Evolutionary conservation across 768 basidiomycete species (phyloP), one percentile per base, ranked within the genome.

Genomic region (Boletus huronensis): DNA sequence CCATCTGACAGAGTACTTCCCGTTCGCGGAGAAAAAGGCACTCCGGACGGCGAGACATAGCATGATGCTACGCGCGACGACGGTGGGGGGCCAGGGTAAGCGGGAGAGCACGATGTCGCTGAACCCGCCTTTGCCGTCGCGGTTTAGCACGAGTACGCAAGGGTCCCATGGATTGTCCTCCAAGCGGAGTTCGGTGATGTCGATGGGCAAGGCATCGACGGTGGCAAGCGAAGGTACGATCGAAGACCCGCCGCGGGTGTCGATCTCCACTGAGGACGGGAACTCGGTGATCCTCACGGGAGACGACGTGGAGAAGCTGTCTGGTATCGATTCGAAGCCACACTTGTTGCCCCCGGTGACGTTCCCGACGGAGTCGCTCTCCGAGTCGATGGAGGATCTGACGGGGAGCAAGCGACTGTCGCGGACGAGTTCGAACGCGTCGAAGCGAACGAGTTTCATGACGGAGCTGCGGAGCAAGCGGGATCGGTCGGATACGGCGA

Each of bases 1-100:
- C 7, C 95, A 98, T 67, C 72, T 98, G 48, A 85, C 88, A 19
- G 95, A 97, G 57, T 99, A 89, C 77, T 99, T 99, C 83, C 97
- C 97, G 1, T 81, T 82, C 58, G 86, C 93, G 4, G 93, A 97
- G 77, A 92, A 88, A 75, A 94, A 88, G 73, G 88, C 90, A 35
- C 76, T 99, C 38, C 86, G 93, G 48, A 93, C 92, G 7, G 88
- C 90, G 10, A 77, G 97, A 48, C 85, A 97, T 67, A 94, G 91
- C 65, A 91, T 97, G 81, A 82, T 95, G 79, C 40, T 72, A 6
- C 74, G 83, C 1, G 70, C 78, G 51, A 76, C 77, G 70, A 76
- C 81, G 43, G 70, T 74, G 42, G 74, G 74, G 45, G 50, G 16
- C 1, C 50, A 32, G 25, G 60, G 63, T 45, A 82, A 82, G 52